Evolutionary conservation across 805 yeast species (phyloP), one percentile per base, ranked within the genome.

Genomic region (Hanseniaspora nectarophila): DNA sequence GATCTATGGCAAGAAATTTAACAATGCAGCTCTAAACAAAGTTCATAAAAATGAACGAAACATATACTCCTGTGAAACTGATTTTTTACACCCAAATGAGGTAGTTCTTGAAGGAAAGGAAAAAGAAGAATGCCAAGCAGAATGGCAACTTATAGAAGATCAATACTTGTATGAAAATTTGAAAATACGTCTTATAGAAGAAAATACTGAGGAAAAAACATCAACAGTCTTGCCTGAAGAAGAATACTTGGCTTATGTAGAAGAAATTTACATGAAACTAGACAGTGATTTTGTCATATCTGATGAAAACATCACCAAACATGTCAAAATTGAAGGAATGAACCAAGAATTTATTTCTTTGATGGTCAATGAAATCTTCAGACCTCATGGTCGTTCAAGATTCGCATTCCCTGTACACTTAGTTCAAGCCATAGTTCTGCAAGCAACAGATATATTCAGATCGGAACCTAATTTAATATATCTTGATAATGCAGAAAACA

Each of bases 381-480:
- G 52, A 48, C 39, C 39, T 13, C 34, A 37, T 40, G 52, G 52
- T 5, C 43, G 52, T 32, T 48, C 69, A 78, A 81, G 58, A 65
- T 73, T 13, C 95, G 92, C 28, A 81, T 63, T 92, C 29, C 92
- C 95, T n/a, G 81, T 81, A 63, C 78, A 79, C 57, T 89, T 85
- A 61, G 89, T 85, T 1, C 83, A 81, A 61, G 92, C 90, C 5
- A 82, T 92, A 43, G 72, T 90, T 33, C 76, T 83, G 20, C 82
- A 78, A 54, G 89, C 82, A 6, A 75, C 81, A 62, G 74, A 77
- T 54, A 56, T 87, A 15, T 76, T 89, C 58, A 70, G 67, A 53
- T 56, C 70, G 2, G 97, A 90, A 63, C 76, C 81, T 7, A 73
- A 95, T 0, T 70, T 89, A 73, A 97, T 89, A 61, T 63, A 90